A percentile compares a stretch with the other conserved stretches of the same genome.
phyloP scores from a whole-genome alignment of 2,329 filamentous ascomycete species.

The Pestalotiopsis sp. region DNA sequence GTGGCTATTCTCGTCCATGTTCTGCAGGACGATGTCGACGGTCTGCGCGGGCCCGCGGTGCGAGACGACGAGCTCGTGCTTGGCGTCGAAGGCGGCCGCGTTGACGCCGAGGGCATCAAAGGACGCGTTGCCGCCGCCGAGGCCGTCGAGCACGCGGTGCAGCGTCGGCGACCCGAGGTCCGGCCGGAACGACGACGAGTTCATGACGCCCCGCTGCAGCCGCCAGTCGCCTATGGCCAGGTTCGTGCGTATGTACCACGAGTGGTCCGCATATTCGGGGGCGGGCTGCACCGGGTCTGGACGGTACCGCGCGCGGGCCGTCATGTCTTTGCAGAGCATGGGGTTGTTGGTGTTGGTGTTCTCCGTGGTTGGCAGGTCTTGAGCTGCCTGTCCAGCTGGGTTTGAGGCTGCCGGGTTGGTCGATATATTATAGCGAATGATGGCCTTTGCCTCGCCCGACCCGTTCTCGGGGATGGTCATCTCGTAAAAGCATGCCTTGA shows the following conservation, averaged over 20 bases:
- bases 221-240: conserved; percentile 63
- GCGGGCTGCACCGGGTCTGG: conserved; percentile 47
- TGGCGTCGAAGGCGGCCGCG: conserved; percentile 46
- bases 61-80: conserved; percentile 56
- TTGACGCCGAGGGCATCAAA: conserved; percentile 55
- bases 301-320: conserved; percentile 42
- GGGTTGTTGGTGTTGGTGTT: conserved; percentile 35
- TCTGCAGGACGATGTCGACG: conserved; percentile 64
- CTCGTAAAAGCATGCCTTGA: conserved; percentile 61
- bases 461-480: conserved; percentile 46
- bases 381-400: conserved; percentile 36
- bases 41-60: conserved; percentile 48
- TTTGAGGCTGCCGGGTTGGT: conserved; percentile 33
- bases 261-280: conserved; percentile 51
- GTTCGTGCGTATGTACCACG: conserved; percentile 58
- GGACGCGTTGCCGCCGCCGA: conserved; percentile 44
- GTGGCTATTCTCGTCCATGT: conserved; percentile 63
- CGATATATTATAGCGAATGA: conserved; percentile 46
- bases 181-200: conserved; percentile 56
- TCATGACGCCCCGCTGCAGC: conserved; percentile 62
- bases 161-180: conserved; percentile 51
- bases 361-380: conserved; percentile 38
- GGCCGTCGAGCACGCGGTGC: conserved; percentile 50
- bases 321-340: conserved; percentile 54
- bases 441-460: conserved; percentile 49